Conservation (phyloP, 257 asterid genomes). For the Cruciata laevipes region DNA sequence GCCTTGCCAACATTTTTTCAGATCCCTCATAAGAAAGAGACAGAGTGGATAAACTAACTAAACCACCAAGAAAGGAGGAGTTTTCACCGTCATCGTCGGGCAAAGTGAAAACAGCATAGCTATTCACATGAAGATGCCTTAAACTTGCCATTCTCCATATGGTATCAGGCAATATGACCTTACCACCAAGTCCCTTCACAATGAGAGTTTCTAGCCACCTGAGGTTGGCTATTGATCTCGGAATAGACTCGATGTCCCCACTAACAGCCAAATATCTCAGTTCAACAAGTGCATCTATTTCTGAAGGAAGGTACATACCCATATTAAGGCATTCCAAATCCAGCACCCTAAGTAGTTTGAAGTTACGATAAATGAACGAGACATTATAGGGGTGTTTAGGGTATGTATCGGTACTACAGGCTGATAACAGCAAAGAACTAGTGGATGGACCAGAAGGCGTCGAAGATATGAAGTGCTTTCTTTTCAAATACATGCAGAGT, state of each 20-base stretch:
- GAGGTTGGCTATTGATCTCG: constrained; percentile 4
- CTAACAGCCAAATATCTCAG: constrained; percentile 6
- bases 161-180: not conserved
- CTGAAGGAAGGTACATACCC: not conserved
- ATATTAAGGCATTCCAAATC: constrained; percentile 8
- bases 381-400: constrained; percentile 4
- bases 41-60: not conserved
- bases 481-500: constrained; percentile 1
- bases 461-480: not conserved
- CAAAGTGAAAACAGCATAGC: not conserved
- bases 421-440: not conserved
- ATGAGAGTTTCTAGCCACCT: constrained; percentile 1
- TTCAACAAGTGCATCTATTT: constrained; percentile 1
- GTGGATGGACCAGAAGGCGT: constrained; percentile 1
- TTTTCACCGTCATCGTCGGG: not conserved
- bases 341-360: constrained; percentile 1
- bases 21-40: not conserved
- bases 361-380: not conserved
- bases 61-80: not conserved
- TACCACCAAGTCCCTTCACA: constrained; percentile 3
- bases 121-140: constrained; percentile 6
- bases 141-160: constrained; percentile 3
- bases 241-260: constrained; percentile 3
- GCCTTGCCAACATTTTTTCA: not conserved
- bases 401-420: not conserved